These are phyloP conservation scores for Pseudomassariella vexata DNA, from an alignment of 2,329 filamentous ascomycete genomes.

Conservation along the genomic window DNA sequence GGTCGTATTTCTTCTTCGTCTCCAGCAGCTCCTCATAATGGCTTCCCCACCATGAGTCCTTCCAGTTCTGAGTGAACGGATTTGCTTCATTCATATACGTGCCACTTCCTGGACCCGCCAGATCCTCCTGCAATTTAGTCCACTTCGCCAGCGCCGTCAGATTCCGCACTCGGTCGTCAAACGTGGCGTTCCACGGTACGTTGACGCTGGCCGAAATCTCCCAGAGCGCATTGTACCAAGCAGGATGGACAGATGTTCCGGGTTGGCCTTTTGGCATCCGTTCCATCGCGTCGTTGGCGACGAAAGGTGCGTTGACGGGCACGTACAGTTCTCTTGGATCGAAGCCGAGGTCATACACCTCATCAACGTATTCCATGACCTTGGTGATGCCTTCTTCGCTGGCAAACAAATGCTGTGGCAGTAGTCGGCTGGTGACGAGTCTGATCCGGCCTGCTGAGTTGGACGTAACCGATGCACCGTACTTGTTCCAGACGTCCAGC, in stretches of 20 bases:
- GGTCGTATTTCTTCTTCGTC: conserved; percentile 27
- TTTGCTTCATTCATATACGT: conserved; percentile 34
- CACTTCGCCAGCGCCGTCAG: conserved; percentile 10
- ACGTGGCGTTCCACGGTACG: conserved; percentile 13
- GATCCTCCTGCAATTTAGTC: conserved; percentile 10
- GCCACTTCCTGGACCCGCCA: conserved; percentile 24
- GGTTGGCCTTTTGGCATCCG: too few relatives aligned
- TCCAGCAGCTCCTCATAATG: conserved; percentile 24
- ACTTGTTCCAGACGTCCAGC: conserved; percentile 15
- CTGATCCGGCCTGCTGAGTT: conserved; percentile 11
- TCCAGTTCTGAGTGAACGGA: conserved; percentile 26
- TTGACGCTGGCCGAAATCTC: conserved; percentile 7
- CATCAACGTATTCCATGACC: conserved; percentile 9
- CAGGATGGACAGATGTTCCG: conserved; percentile 13
- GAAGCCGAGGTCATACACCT: conserved; percentile 7
- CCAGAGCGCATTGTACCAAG: conserved; percentile 17
- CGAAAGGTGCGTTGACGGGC: conserved; percentile 14
- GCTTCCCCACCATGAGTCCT: conserved; percentile 26
- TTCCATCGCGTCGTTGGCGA: conserved; percentile 4
- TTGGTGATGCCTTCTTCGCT: conserved; percentile 11
- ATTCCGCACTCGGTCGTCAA: conserved; percentile 11
- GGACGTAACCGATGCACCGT: conserved; percentile 10
- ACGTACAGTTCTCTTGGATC: conserved; percentile 14
- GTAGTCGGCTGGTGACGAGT: conserved; percentile 12
- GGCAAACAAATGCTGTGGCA: conserved; percentile 12